These are phyloP conservation scores for Fusarium oxysporum DNA, from an alignment of 2,329 filamentous ascomycete species.

Conservation along the genomic window DNA sequence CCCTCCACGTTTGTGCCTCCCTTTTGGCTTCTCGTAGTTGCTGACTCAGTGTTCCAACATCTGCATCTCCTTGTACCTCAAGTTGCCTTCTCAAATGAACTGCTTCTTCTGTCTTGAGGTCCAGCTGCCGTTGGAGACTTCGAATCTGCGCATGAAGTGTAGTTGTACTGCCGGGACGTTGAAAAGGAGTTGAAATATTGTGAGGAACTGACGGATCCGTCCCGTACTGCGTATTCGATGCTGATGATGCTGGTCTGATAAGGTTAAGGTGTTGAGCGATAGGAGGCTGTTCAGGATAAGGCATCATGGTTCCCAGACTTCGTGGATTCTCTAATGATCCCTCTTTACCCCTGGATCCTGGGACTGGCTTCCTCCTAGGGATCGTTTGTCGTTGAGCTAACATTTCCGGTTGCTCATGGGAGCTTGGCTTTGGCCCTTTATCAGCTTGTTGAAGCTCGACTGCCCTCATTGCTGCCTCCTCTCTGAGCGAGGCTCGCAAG, in stretches of 20 bases:
- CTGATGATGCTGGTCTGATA: conserved; percentile 49
- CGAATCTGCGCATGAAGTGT: conserved; percentile 62
- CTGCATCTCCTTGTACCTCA: conserved; percentile 56
- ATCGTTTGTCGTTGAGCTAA: conserved; percentile 5
- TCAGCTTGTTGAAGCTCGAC: conserved; percentile 24
- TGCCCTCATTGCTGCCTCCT: conserved; percentile 33
- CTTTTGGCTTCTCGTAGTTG: conserved; percentile 56
- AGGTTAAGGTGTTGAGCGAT: conserved; percentile 55
- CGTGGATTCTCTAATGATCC: conserved; percentile 38
- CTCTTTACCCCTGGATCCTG: neutral
- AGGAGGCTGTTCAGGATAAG: conserved; percentile 52
- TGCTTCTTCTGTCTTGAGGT: conserved; percentile 59
- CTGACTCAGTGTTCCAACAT: conserved; percentile 60
- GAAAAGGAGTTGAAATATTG: conserved; percentile 21
- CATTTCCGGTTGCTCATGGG: neutral
- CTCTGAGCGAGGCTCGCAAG: conserved; percentile 28
- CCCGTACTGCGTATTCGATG: conserved; percentile 33
- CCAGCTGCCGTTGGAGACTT: conserved; percentile 61
- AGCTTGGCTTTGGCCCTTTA: neutral
- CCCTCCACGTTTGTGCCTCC: conserved; percentile 60
- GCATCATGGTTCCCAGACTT: conserved; percentile 54
- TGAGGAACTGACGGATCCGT: conserved; percentile 1
- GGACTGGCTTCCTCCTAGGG: conserved; percentile 21
- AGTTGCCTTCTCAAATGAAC: conserved; percentile 59
- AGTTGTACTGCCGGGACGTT: conserved; percentile 47